Percentiles rank a stretch among this genome's conserved stretches.
Evolutionary conservation across 2,329 filamentous ascomycete species (phyloP).

Genomic region (Fusarium stilboides): DNA sequence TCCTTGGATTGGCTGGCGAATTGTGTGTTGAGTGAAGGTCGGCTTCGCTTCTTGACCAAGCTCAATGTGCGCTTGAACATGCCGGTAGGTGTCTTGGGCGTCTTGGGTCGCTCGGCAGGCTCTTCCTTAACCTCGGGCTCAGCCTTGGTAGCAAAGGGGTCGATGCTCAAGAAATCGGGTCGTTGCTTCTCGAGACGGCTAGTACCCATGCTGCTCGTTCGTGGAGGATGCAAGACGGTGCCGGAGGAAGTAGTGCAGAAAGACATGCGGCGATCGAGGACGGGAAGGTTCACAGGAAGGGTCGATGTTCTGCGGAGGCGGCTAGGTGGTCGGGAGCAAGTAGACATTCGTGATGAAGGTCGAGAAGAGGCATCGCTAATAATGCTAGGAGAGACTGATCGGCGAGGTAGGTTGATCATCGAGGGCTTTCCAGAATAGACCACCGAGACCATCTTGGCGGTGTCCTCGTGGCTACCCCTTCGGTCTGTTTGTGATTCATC

Average conservation of each 20-base stretch:
- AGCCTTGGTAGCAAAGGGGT: slow-evolving; percentile 65
- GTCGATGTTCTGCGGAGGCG: slow-evolving; percentile 52
- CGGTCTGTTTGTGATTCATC: slow-evolving; percentile 53
- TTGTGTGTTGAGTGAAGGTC: slow-evolving; percentile 60
- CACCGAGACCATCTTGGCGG: slow-evolving; percentile 72
- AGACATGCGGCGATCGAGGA: slow-evolving; percentile 54
- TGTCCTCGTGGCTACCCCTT: slow-evolving; percentile 66
- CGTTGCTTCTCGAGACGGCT: slow-evolving; percentile 55
- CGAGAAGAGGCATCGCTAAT: slow-evolving; percentile 51
- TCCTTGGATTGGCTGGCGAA: slow-evolving; percentile 56
- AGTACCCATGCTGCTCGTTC: slow-evolving; percentile 62
- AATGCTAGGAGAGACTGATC: slow-evolving; percentile 61
- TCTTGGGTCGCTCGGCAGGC: slow-evolving; percentile 52
- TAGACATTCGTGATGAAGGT: slow-evolving; percentile 41
- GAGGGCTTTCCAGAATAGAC: slow-evolving; percentile 73
- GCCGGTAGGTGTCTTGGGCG: slow-evolving; percentile 60
- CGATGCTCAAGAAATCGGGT: slow-evolving; percentile 68
- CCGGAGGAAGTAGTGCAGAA: slow-evolving; percentile 55
- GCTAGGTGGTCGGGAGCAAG: slow-evolving; percentile 41
- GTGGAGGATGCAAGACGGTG: slow-evolving; percentile 55
- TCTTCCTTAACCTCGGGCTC: slow-evolving; percentile 51
- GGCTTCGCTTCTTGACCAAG: slow-evolving; percentile 70
- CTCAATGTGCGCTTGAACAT: slow-evolving; percentile 70
- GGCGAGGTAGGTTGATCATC: slow-evolving; percentile 66
- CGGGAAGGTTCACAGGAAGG: slow-evolving; percentile 54